Conservation (phyloP, 2,329 filamentous ascomycete genomes). For the Talaromyces sp. region DNA sequence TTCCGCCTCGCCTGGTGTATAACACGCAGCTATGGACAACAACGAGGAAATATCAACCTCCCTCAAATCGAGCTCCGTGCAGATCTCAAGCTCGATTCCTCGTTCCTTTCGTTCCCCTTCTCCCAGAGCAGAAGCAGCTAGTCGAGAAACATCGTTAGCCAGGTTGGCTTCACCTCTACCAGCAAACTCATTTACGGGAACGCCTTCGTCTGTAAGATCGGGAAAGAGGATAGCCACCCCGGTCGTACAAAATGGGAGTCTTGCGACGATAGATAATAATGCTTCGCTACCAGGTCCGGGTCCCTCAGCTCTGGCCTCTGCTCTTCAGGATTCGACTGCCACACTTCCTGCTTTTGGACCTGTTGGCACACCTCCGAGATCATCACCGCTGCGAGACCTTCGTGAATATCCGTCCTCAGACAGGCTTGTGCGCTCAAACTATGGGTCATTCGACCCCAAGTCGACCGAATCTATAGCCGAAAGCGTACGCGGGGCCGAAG, state of each 20-base stretch:
- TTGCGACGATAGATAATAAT: constrained; percentile 58
- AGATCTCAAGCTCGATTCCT: constrained; percentile 31
- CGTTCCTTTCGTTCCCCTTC: constrained; percentile 32
- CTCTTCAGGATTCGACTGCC: constrained; percentile 64
- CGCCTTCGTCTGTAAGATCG: constrained; percentile 23
- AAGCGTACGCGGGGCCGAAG: constrained; percentile 64
- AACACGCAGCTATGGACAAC: constrained; percentile 28
- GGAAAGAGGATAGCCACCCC: constrained; percentile 44
- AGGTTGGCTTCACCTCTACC: constrained; percentile 56
- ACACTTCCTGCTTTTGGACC: constrained; percentile 48
- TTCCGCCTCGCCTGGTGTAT: neutral
- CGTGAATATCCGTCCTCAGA: constrained; percentile 45
- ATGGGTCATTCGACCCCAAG: constrained; percentile 79
- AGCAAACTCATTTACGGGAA: constrained; percentile 33
- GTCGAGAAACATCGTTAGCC: constrained; percentile 53
- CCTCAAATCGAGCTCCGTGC: constrained; percentile 30
- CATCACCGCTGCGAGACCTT: constrained; percentile 58
- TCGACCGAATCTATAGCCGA: constrained; percentile 49
- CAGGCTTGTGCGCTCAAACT: constrained; percentile 64
- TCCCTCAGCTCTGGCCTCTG: constrained; percentile 81
- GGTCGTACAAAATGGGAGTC: constrained; percentile 53
- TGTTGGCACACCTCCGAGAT: constrained; percentile 45
- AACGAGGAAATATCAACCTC: constrained; percentile 38
- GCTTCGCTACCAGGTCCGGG: constrained; percentile 71
- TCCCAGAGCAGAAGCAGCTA: constrained; percentile 41